phyloP scores from a whole-genome alignment of 192 early-diverging fungal genomes.

The Chytriomyces confervae region DNA sequence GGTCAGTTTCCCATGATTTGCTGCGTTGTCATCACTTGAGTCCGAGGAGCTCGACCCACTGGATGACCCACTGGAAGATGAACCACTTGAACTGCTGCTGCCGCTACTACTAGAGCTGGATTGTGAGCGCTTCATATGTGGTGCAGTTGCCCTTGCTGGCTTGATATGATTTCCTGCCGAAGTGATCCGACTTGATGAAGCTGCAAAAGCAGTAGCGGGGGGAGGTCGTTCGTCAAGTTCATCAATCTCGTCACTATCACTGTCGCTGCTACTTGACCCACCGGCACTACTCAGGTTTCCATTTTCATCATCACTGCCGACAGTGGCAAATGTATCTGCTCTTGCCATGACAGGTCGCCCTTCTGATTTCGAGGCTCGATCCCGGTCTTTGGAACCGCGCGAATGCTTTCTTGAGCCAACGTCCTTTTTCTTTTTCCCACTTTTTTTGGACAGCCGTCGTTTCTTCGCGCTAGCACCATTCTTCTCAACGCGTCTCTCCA shows the following conservation, averaged over 20 bases:
- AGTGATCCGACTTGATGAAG: background rate
- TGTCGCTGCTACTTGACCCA: background rate
- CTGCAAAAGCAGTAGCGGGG: background rate
- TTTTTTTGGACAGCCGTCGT: background rate
- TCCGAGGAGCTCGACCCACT: background rate
- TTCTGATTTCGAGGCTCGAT: background rate
- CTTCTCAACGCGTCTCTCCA: background rate
- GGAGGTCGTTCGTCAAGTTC: slow-evolving; percentile 4
- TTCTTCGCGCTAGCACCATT: background rate
- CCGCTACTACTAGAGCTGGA: background rate
- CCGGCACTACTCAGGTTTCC: background rate
- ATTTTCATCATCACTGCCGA: background rate
- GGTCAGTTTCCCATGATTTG: background rate
- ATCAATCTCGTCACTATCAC: slow-evolving; percentile 11
- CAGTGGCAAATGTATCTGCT: background rate
- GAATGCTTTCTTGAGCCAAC: background rate
- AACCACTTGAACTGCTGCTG: slow-evolving; percentile 17
- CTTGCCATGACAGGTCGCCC: background rate
- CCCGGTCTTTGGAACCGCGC: background rate
- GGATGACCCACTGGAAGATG: background rate
- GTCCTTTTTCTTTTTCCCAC: background rate
- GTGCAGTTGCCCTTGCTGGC: background rate
- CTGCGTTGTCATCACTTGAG: background rate
- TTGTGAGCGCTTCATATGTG: background rate
- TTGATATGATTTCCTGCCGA: background rate